Base-by-base conservation (phyloP, 2,329 filamentous ascomycete species). In the Venturia asperata region DNA sequence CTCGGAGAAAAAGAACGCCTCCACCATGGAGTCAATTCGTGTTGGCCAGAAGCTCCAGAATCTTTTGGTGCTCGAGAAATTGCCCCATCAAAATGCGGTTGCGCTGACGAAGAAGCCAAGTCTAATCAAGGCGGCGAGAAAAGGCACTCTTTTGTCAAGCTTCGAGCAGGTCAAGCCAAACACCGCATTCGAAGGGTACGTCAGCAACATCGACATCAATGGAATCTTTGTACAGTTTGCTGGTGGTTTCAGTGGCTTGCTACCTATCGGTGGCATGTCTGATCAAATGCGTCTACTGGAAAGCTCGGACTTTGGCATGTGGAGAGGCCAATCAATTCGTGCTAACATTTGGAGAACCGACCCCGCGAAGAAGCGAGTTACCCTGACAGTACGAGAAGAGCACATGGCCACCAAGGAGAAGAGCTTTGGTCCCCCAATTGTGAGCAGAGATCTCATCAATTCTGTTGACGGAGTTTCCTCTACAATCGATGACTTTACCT, bases 171-270 rank as follows among this genome's bases (percentile, higher is more conserved):
- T 91, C 24, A 83, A 86, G 68, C 82, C 88, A 68, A 89, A 89
- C 39, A 81, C 84, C 42, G 78, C 85, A 30, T 83, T 91, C 9
- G 83, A 86, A 66, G 93, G 92, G 6, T 96, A 93, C 70, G 86
- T 99, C 34, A 87, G 88, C 67, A 95, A 94, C 71, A 88, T 96
- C 63, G 92, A 91, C 0, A 79, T 85, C 1, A 90, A 88, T 10
- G 91, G 90, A 55, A 82, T 92, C 13, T 97, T 96, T 71, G 84
- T 97, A n/a, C 88, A 95, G 72, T 97, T 97, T 74, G 86, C 87
- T 49, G 89, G 87, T 70, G 86, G 85, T 42, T 77, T 96, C 21
- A 89, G 86, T 58, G 93, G 90, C 17, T 78, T 97, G 52, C 79
- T 97, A 39, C 91, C 92, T 45, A 93, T 90, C 76, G 85, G 85